Evolutionary conservation across 2,329 filamentous ascomycete species (phyloP).

Genomic region (Rhinocladiella mackenziei): DNA sequence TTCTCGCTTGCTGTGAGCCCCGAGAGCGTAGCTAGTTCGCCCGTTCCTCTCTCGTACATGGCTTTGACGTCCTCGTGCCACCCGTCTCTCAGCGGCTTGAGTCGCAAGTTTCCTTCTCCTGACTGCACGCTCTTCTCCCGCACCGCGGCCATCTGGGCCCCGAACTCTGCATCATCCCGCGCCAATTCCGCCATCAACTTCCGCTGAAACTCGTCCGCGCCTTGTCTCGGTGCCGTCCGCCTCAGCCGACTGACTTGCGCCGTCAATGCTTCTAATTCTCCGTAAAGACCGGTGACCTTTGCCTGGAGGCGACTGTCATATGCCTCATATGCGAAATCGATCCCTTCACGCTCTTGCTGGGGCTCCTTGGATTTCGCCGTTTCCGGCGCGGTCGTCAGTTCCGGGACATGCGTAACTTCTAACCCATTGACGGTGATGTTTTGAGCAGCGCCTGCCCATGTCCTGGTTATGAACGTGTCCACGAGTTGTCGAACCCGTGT

Average conservation of each 20-base stretch:
- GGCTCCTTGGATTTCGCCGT: constrained; percentile 23
- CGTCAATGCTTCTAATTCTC: constrained; percentile 46
- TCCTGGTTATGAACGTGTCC: constrained; percentile 43
- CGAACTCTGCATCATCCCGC: constrained; percentile 39
- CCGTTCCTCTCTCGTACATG: constrained; percentile 40
- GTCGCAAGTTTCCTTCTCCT: constrained; percentile 12
- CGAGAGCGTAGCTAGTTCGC: constrained; percentile 39
- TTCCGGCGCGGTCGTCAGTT: constrained; percentile 7
- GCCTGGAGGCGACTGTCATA: constrained; percentile 44
- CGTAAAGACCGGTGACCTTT: constrained; percentile 44
- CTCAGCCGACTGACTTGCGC: constrained; percentile 46
- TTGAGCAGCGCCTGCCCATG: constrained; percentile 42
- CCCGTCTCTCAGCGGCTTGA: constrained; percentile 24
- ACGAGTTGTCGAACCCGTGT: constrained; percentile 22
- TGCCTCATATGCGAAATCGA: constrained; percentile 43
- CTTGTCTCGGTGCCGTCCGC: constrained; percentile 42
- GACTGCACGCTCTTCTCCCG: constrained; percentile 4
- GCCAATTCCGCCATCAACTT: constrained; percentile 35
- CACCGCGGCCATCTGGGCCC: constrained; percentile 33
- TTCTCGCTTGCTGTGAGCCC: constrained; percentile 31
- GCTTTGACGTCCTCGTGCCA: constrained; percentile 41
- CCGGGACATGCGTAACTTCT: constrained; percentile 31
- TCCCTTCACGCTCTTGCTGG: constrained; percentile 37
- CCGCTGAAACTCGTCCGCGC: constrained; percentile 40
- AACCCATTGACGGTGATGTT: constrained; percentile 49